phyloP scores from a whole-genome alignment of 1,139 yeast species.

The Lodderomyces parapsilosis region DNA sequence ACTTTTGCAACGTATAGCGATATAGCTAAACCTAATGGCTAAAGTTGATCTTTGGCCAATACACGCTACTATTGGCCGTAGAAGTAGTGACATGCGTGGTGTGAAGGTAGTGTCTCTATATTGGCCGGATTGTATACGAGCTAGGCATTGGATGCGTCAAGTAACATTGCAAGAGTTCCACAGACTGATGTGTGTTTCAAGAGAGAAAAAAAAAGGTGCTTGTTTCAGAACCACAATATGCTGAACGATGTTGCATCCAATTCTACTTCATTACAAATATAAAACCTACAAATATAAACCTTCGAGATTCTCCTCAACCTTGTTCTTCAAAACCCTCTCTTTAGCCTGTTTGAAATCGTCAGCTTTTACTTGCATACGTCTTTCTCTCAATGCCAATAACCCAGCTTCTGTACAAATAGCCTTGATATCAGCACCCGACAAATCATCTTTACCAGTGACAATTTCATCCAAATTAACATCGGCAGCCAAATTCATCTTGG shows the following conservation, averaged over 20 bases:
- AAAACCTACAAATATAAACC: conserved; percentile 72
- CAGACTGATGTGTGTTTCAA: no score
- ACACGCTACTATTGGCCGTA: neutral
- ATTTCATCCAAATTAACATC: conserved; percentile 91
- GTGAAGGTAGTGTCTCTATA: no score
- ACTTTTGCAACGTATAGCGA: neutral
- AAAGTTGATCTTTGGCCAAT: neutral
- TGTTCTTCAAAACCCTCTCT: conserved; percentile 95
- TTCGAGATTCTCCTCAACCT: conserved; percentile 95
- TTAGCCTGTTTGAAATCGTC: conserved; percentile 93
- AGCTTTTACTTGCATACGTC: conserved; percentile 97
- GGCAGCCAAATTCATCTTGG: conserved; percentile 85
- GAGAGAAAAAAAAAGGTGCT: no score
- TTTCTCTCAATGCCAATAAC: conserved; percentile 88
- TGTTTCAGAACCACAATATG: no score
- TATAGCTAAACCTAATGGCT: neutral
- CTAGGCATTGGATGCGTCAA: neutral
- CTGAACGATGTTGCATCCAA: no score
- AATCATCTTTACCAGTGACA: conserved; percentile 89
- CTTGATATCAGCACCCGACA: conserved; percentile 97
- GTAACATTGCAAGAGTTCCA: no score
- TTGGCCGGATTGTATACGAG: neutral
- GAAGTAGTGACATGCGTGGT: neutral
- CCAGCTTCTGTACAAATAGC: conserved; percentile 99
- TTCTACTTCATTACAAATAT: conserved; percentile 37